Conservation (phyloP, 2,329 filamentous ascomycete genomes). For the Penicillium oxalicum region DNA sequence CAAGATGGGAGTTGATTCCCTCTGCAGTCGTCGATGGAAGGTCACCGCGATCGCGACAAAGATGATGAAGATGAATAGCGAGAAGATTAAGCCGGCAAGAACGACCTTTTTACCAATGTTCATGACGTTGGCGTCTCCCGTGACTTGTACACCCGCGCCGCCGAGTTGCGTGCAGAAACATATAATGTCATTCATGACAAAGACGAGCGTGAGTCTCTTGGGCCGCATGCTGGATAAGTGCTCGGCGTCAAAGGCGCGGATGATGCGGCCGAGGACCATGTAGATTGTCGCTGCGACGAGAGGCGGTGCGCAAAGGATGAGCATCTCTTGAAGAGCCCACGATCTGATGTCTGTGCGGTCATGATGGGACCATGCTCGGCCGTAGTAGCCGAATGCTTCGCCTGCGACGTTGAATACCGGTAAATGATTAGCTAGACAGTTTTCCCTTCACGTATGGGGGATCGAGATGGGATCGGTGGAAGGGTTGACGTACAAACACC, state of each 20-base stretch:
- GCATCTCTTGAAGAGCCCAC: conserved; percentile 35
- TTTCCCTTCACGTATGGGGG: too few relatives aligned
- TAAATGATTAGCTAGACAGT: not conserved
- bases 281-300: conserved; percentile 36
- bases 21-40: conserved; percentile 20
- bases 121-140: conserved; percentile 15
- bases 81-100: conserved; percentile 26
- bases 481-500: conserved; percentile 28
- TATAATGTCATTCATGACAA: conserved; percentile 33
- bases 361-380: conserved; percentile 31
- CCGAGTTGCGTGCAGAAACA: conserved; percentile 32
- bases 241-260: conserved; percentile 33
- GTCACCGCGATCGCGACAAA: conserved; percentile 22
- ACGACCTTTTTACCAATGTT: conserved; percentile 22
- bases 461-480: not conserved
- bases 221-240: conserved; percentile 29
- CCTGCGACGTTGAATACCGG: conserved; percentile 13
- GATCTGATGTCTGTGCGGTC: conserved; percentile 19
- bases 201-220: conserved; percentile 35
- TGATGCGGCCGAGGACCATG: conserved; percentile 39
- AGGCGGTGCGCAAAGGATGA: conserved; percentile 37
- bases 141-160: conserved; percentile 27
- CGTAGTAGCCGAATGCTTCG: conserved; percentile 35
- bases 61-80: conserved; percentile 23
- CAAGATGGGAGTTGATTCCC: conserved; percentile 14